Percentiles rank a stretch among this genome's conserved stretches.
phyloP scores from a whole-genome alignment of 2,329 filamentous ascomycete species.

The Apiospora saccharicola region DNA sequence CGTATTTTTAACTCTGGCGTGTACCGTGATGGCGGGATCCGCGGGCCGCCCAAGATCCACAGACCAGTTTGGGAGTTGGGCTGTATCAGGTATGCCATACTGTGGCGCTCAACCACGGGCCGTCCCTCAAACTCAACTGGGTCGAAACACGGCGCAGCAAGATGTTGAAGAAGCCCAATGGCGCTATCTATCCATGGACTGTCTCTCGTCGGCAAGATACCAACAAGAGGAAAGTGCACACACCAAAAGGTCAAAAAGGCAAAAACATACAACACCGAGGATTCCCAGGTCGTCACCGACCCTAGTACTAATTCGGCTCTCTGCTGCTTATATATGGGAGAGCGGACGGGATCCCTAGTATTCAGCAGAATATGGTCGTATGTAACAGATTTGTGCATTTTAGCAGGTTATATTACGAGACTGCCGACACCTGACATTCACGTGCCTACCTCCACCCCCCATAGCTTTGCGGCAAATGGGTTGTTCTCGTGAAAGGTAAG shows the following conservation, averaged over 20 bases:
- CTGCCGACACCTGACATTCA: background rate
- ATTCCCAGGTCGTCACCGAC: too few species aligned
- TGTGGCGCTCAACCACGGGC: too few species aligned
- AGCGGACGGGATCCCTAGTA: slow-evolving; percentile 13
- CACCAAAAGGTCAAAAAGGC: too few species aligned
- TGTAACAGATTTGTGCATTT: background rate
- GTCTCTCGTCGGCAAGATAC: too few species aligned
- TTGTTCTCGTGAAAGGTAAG: background rate
- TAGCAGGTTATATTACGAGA: background rate
- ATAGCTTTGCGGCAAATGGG: background rate
- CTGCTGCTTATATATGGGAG: slow-evolving; percentile 15
- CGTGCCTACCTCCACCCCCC: background rate
- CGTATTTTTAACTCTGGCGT: background rate
- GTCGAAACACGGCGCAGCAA: too few species aligned
- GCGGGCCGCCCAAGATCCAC: background rate
- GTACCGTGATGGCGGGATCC: background rate
- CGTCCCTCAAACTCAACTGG: too few species aligned
- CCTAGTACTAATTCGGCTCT: background rate
- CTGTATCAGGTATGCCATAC: background rate
- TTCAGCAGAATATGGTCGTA: slow-evolving; percentile 11
- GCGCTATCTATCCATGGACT: too few species aligned
- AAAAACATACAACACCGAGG: too few species aligned
- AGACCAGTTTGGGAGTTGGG: background rate
- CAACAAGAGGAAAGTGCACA: too few species aligned
- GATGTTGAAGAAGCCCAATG: too few species aligned